phyloP scores from a whole-genome alignment of 2,329 filamentous ascomycete genomes.

The Ceratocystis diversiconidia region DNA sequence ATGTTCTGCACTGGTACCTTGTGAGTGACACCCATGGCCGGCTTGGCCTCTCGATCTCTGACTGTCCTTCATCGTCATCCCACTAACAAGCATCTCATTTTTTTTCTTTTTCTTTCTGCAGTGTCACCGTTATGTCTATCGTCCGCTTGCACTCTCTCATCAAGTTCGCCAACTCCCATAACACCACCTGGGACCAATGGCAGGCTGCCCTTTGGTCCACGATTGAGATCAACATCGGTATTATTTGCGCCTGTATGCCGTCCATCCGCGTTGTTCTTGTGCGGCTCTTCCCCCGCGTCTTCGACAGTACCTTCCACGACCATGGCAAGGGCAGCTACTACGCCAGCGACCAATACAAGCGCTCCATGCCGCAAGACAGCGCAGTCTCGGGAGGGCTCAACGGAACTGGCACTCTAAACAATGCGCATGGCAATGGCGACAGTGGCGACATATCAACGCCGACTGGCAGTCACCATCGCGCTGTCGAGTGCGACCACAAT shows the following conservation, averaged over 20 bases:
- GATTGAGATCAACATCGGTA: slow-evolving; percentile 25
- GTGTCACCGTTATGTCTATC: slow-evolving; percentile 25
- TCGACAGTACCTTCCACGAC: slow-evolving; percentile 22
- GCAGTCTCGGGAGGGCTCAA: neutral
- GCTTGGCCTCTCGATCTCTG: neutral
- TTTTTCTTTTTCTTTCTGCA: slow-evolving; percentile 2
- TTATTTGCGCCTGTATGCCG: slow-evolving; percentile 26
- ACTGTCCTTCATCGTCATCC: neutral
- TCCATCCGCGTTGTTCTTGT: slow-evolving; percentile 23
- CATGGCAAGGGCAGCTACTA: slow-evolving; percentile 21
- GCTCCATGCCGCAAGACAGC: neutral
- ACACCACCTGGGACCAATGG: slow-evolving; percentile 24
- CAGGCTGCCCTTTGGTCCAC: slow-evolving; percentile 24
- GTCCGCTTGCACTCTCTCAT: slow-evolving; percentile 24
- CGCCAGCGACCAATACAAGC: slow-evolving; percentile 18
- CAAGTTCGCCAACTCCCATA: slow-evolving; percentile 22
- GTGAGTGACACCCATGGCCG: slow-evolving; percentile 20
- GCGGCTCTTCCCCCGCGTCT: slow-evolving; percentile 24
- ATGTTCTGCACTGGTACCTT: slow-evolving; percentile 34
- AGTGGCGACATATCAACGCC: neutral
- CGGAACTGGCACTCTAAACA: neutral
- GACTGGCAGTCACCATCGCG: neutral
- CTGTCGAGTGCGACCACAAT: neutral
- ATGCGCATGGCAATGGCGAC: neutral
- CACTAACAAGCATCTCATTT: slow-evolving; percentile 11